Evolutionary conservation across 2,329 filamentous ascomycete species (phyloP).

Genomic region (Fusarium sp.): DNA sequence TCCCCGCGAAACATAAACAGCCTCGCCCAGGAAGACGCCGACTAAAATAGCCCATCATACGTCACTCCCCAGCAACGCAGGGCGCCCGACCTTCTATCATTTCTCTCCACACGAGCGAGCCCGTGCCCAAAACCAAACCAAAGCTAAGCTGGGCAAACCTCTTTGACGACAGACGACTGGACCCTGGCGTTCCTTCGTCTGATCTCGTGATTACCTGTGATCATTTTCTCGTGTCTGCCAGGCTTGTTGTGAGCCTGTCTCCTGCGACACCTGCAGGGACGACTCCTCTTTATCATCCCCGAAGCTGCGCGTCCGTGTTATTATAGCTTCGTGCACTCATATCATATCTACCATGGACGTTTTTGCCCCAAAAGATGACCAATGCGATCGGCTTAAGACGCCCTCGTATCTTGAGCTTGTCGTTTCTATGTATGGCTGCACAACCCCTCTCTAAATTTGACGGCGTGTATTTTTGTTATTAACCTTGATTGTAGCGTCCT

Average conservation of each 20-base stretch:
- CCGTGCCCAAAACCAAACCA: constrained; percentile 25
- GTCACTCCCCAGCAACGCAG: constrained; percentile 43
- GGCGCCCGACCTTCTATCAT: constrained; percentile 28
- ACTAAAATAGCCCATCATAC: constrained; percentile 42
- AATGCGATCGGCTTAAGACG: constrained; percentile 65
- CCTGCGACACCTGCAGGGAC: constrained; percentile 16
- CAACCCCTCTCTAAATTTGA: neutral
- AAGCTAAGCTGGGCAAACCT: constrained; percentile 27
- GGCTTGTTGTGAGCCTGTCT: constrained; percentile 6
- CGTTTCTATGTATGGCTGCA: constrained; percentile 64
- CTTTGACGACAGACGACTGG: constrained; percentile 26
- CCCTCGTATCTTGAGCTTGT: constrained; percentile 67
- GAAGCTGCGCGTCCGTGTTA: constrained; percentile 14
- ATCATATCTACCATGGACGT: constrained; percentile 43
- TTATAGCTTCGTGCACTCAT: constrained; percentile 6
- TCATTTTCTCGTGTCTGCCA: constrained; percentile 24
- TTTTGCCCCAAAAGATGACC: constrained; percentile 41
- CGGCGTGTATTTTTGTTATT: constrained; percentile 3
- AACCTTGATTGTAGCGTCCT: constrained; percentile 67
- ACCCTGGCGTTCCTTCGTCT: constrained; percentile 32
- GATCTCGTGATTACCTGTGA: constrained; percentile 43
- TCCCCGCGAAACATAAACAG: constrained; percentile 38
- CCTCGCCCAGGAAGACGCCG: constrained; percentile 36
- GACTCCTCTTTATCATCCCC: constrained; percentile 5
- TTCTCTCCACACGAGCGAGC: constrained; percentile 31